A percentile compares a stretch with the other conserved stretches of the same genome.
phyloP scores from a whole-genome alignment of 441 rosid genomes.

The Rhodomyrtus psidioides region DNA sequence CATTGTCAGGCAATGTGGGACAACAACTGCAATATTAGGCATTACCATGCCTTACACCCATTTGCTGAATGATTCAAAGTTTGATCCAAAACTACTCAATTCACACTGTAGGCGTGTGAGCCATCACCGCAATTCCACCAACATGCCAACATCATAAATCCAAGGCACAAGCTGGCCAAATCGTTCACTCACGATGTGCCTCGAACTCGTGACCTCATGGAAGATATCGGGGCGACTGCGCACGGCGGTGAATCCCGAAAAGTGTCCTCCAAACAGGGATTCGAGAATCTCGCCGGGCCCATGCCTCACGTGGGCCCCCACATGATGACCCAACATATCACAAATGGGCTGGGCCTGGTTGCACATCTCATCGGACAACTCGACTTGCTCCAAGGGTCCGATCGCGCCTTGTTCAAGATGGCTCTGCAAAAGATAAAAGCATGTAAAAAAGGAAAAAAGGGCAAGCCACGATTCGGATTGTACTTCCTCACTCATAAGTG shows the following conservation, averaged over 20 bases:
- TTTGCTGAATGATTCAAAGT: not conserved
- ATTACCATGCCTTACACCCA: not conserved
- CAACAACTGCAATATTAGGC: too few relatives aligned
- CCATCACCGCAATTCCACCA: rapidly evolving
- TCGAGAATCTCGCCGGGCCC: not conserved
- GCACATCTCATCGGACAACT: not conserved
- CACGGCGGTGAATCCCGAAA: not conserved
- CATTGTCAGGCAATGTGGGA: too few relatives aligned
- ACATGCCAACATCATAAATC: too few relatives aligned
- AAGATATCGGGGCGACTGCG: too few relatives aligned
- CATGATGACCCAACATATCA: not conserved
- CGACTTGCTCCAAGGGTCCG: too few relatives aligned
- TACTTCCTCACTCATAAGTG: too few relatives aligned
- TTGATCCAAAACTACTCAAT: not conserved
- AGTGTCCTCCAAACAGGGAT: not conserved
- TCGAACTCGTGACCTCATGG: not conserved
- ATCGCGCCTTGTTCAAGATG: too few relatives aligned
- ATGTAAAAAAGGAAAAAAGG: too few relatives aligned
- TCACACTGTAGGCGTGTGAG: rapidly evolving
- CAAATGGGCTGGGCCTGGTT: not conserved
- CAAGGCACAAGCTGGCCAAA: rapidly evolving
- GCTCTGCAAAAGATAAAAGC: too few relatives aligned
- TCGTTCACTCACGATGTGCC: not conserved
- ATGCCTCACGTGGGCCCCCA: not conserved
- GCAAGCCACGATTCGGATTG: too few relatives aligned